Evolutionary conservation across 805 yeast genomes (phyloP).

Genomic region (Candida parachauliodes): DNA sequence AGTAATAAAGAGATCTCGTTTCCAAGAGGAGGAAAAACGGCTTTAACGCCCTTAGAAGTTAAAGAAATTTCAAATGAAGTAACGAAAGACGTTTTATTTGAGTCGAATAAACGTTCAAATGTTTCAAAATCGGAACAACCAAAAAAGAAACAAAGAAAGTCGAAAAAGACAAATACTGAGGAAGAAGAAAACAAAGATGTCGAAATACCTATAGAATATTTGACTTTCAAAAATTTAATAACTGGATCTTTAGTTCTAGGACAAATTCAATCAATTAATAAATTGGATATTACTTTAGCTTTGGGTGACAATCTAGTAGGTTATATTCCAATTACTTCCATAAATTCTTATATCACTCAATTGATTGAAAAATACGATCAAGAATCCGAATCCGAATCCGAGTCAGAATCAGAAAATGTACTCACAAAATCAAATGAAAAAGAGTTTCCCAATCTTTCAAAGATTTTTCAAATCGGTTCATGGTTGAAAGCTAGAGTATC

Average conservation of each 20-base stretch:
- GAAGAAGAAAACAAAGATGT: slow-evolving; percentile 25
- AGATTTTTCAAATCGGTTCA: slow-evolving; percentile 67
- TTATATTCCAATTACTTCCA: slow-evolving; percentile 67
- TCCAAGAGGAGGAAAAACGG: slow-evolving; percentile 95
- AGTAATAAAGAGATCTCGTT: slow-evolving; percentile 57
- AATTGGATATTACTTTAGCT: slow-evolving; percentile 62
- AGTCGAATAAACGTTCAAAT: slow-evolving; percentile 37
- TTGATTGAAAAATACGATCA: slow-evolving; percentile 53
- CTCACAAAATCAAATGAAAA: slow-evolving; percentile 16
- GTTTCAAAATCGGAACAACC: slow-evolving; percentile 23
- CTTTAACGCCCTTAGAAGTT: slow-evolving; percentile 82
- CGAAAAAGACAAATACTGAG: slow-evolving; percentile 15
- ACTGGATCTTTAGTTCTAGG: slow-evolving; percentile 79
- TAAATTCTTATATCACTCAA: slow-evolving; percentile 60
- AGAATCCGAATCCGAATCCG: slow-evolving; percentile 37
- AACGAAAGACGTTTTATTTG: slow-evolving; percentile 79
- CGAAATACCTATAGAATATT: slow-evolving; percentile 55
- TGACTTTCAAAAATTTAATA: slow-evolving; percentile 57
- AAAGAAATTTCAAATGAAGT: slow-evolving; percentile 93
- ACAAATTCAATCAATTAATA: slow-evolving; percentile 59
- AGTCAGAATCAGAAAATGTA: slow-evolving; percentile 36
- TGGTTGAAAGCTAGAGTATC: slow-evolving; percentile 83
- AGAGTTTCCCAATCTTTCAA: slow-evolving; percentile 54
- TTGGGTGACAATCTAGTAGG: slow-evolving; percentile 82
- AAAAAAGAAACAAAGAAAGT: slow-evolving; percentile 21